phyloP scores from a whole-genome alignment of 2,329 filamentous ascomycete species.

The Cladophialophora bantiana region DNA sequence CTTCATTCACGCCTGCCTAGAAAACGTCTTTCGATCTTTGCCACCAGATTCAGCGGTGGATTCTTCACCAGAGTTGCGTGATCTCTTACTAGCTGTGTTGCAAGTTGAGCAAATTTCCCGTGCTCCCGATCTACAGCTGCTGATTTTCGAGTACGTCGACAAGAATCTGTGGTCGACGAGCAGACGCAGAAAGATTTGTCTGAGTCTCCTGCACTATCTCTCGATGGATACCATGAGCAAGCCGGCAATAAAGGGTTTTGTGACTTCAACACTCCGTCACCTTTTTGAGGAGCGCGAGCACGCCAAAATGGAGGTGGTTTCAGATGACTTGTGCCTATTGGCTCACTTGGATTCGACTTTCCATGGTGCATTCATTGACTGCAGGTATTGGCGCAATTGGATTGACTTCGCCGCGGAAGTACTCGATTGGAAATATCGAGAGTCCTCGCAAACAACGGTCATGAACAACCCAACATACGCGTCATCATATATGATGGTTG shows the following conservation, averaged over 20 bases:
- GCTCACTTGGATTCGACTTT: conserved; percentile 20
- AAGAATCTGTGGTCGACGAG: conserved; percentile 1
- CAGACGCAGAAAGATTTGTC: not conserved
- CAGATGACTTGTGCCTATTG: conserved; percentile 24
- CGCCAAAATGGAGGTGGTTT: not conserved
- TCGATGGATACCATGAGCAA: conserved; percentile 21
- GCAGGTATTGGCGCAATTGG: conserved; percentile 29
- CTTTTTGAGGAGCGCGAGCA: conserved; percentile 4
- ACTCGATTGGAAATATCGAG: not conserved
- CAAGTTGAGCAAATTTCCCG: conserved; percentile 19
- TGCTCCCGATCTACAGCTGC: conserved; percentile 15
- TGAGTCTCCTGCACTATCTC: conserved; percentile 16
- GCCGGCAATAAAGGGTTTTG: conserved; percentile 23
- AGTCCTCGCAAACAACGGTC: not conserved
- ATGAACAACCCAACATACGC: not conserved
- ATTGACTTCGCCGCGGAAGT: conserved; percentile 7
- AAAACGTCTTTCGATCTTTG: not conserved
- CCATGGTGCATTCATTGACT: conserved; percentile 15
- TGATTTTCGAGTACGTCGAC: conserved; percentile 17
- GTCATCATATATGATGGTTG: conserved; percentile 7
- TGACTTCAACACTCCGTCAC: conserved; percentile 5
- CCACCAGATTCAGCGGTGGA: not conserved
- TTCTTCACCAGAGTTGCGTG: conserved; percentile 1
- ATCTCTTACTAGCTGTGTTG: conserved; percentile 15
- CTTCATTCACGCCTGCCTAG: conserved; percentile 13